Evolutionary conservation across 768 basidiomycete genomes (phyloP).

Genomic region (Suillus plorans): DNA sequence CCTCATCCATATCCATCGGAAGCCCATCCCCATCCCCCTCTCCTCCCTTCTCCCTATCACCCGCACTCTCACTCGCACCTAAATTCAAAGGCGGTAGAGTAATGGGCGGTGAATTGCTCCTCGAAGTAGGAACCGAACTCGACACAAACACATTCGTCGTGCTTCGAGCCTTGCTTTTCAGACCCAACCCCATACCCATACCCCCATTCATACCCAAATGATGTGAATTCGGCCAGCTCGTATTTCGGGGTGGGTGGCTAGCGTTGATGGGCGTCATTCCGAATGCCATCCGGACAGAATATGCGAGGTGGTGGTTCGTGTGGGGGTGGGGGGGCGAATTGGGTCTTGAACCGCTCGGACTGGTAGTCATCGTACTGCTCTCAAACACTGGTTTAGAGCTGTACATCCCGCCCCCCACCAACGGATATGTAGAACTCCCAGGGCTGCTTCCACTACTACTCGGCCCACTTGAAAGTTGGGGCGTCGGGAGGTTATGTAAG

Average conservation of each 20-base stretch:
- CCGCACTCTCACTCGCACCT: conserved; percentile 7
- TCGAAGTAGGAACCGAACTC: conserved; percentile 49
- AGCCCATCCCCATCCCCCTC: background rate
- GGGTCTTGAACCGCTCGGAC: conserved; percentile 57
- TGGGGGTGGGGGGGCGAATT: conserved; percentile 50
- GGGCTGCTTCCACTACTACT: conserved; percentile 68
- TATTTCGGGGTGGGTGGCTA: conserved; percentile 34
- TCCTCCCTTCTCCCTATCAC: background rate
- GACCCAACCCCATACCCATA: background rate
- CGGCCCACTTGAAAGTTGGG: conserved; percentile 63
- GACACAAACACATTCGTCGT: conserved; percentile 12
- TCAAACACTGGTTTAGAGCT: conserved; percentile 25
- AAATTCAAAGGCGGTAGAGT: conserved; percentile 67
- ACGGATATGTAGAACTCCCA: conserved; percentile 45
- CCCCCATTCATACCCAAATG: background rate
- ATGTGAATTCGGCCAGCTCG: conserved; percentile 36
- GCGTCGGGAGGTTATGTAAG: conserved; percentile 46
- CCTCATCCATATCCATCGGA: conserved; percentile 9
- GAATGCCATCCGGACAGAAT: conserved; percentile 84
- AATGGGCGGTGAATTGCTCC: conserved; percentile 71
- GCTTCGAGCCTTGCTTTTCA: background rate
- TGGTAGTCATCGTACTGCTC: conserved; percentile 33
- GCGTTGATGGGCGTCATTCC: conserved; percentile 84
- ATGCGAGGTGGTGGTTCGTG: conserved; percentile 69
- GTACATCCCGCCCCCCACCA: conserved; percentile 22